Evolutionary conservation across 768 basidiomycete genomes (phyloP).

Genomic region (Phlegmacium glaucopus): DNA sequence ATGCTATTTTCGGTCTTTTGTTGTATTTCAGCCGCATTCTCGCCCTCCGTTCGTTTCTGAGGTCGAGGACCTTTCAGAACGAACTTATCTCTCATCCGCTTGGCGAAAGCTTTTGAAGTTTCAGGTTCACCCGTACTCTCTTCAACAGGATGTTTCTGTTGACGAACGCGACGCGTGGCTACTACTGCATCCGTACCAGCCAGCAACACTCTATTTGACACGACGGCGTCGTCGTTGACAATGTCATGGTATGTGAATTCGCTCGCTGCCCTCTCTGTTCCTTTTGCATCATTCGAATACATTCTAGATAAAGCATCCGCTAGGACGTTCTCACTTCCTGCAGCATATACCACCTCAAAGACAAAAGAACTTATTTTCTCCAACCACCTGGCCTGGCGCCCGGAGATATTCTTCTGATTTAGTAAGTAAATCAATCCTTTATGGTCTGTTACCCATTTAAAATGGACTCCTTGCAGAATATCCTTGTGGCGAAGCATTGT

Average conservation of each 20-base stretch:
- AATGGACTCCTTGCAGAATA: constrained; percentile 26
- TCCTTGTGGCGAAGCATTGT: constrained; percentile 26
- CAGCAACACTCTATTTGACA: constrained; percentile 1
- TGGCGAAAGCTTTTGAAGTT: too few relatives aligned
- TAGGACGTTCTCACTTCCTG: constrained; percentile 34
- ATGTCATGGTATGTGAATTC: constrained; percentile 20
- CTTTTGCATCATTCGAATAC: constrained; percentile 19
- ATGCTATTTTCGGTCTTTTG: too few relatives aligned
- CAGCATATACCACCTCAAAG: constrained; percentile 28
- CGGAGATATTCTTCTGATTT: constrained; percentile 32
- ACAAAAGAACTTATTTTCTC: constrained; percentile 37
- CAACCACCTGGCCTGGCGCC: constrained; percentile 34
- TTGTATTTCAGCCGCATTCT: too few relatives aligned
- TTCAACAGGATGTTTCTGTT: too few relatives aligned
- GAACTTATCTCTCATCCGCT: too few relatives aligned
- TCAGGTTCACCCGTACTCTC: too few relatives aligned
- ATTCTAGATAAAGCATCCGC: constrained; percentile 37
- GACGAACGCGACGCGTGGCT: too few relatives aligned
- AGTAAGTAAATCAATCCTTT: constrained; percentile 29
- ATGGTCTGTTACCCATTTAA: constrained; percentile 31
- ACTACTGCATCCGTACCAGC: too few relatives aligned
- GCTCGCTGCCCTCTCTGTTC: constrained; percentile 13
- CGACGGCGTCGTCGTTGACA: constrained; percentile 7
- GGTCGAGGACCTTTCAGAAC: constrained; percentile 23
- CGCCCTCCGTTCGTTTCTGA: not conserved